These are phyloP conservation scores for Cryphonectria radicalis DNA, from an alignment of 2,329 filamentous ascomycete genomes.

Conservation along the genomic window DNA sequence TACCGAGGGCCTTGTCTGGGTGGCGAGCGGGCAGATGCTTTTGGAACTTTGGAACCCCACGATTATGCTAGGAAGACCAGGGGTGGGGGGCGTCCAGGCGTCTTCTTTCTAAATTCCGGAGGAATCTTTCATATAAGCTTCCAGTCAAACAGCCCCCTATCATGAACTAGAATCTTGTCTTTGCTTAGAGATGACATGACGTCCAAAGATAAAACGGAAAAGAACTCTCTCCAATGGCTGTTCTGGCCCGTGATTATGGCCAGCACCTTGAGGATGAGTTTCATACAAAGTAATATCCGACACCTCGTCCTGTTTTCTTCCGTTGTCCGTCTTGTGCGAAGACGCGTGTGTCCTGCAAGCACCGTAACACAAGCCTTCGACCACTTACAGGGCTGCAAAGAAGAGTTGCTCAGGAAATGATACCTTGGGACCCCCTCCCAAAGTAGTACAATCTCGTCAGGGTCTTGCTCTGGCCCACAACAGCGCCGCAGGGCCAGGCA, in stretches of 20 bases:
- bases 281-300: neutral
- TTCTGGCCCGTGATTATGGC: neutral
- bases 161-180: neutral
- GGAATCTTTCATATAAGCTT: neutral
- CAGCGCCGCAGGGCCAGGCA: neutral
- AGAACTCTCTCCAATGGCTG: neutral
- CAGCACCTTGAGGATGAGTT: neutral
- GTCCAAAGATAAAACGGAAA: neutral
- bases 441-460: neutral
- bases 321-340: neutral
- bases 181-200: neutral
- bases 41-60: no score
- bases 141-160: neutral
- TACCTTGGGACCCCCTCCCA: no score
- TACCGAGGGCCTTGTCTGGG: neutral
- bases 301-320: neutral
- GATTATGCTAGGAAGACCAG: no score
- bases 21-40: neutral
- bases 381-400: slow-evolving; percentile 4
- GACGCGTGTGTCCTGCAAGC: neutral
- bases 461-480: neutral
- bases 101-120: neutral
- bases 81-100: no score
- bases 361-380: neutral
- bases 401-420: neutral